Conservation (phyloP, 2,329 filamentous ascomycete genomes). For the Clonostachys sp. region DNA sequence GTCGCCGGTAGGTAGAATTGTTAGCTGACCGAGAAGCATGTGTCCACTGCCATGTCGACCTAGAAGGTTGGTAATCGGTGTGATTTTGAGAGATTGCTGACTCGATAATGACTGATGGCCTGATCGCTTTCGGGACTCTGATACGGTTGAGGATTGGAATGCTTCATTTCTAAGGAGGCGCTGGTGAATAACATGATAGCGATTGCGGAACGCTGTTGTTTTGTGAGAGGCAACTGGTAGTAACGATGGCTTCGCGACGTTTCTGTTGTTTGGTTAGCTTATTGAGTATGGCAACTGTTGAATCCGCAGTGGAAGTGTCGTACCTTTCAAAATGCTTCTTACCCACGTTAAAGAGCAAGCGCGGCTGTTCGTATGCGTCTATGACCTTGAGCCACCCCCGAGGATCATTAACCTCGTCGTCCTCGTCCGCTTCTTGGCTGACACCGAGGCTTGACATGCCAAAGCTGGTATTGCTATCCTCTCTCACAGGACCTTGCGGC, state of each 20-base stretch:
- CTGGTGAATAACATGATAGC: slow-evolving; percentile 90
- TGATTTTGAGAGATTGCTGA: slow-evolving; percentile 74
- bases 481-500: slow-evolving; percentile 36
- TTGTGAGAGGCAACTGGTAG: slow-evolving; percentile 78
- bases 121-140: slow-evolving; percentile 48
- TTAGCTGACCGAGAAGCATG: slow-evolving; percentile 80
- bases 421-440: slow-evolving; percentile 49
- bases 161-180: slow-evolving; percentile 87
- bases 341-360: slow-evolving; percentile 66
- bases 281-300: not conserved
- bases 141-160: slow-evolving; percentile 79
- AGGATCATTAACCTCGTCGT: slow-evolving; percentile 61
- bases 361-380: slow-evolving; percentile 80
- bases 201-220: slow-evolving; percentile 79
- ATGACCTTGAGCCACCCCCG: slow-evolving; percentile 82
- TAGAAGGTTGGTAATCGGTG: slow-evolving; percentile 70
- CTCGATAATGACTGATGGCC: slow-evolving; percentile 55
- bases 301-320: not conserved
- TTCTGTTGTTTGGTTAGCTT: slow-evolving; percentile 31
- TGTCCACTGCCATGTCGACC: slow-evolving; percentile 82
- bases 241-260: slow-evolving; percentile 60
- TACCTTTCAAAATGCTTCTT: slow-evolving; percentile 91
- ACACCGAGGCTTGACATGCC: slow-evolving; percentile 49
- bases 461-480: slow-evolving; percentile 65
- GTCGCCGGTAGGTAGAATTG: slow-evolving; percentile 73